These are phyloP conservation scores for Podospora bellae-mahoneyi DNA, from an alignment of 495 filamentous ascomycete species.

Conservation along the genomic window DNA sequence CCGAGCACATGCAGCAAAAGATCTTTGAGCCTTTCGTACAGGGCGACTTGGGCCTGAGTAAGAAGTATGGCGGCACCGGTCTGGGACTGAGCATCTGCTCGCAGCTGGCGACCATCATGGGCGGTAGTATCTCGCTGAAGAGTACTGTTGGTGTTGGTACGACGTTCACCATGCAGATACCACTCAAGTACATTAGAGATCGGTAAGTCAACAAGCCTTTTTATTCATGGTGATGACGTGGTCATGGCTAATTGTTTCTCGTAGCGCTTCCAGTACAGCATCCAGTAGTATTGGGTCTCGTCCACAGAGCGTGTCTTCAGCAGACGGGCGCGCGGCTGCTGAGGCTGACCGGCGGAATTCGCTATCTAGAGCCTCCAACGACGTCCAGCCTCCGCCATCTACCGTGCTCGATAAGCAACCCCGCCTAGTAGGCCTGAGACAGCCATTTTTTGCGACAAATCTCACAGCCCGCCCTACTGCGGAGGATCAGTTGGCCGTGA, in stretches of 20 bases:
- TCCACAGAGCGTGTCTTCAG: slow-evolving; percentile 69
- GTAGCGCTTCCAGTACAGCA: slow-evolving; percentile 44
- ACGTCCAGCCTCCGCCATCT: slow-evolving; percentile 26
- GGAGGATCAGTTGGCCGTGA: slow-evolving; percentile 41
- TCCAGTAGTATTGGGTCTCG: slow-evolving; percentile 61
- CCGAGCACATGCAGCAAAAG: slow-evolving; percentile 65
- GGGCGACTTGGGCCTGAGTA: slow-evolving; percentile 81
- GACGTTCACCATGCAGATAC: slow-evolving; percentile 79
- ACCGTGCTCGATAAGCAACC: slow-evolving; percentile 56
- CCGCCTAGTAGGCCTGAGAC: slow-evolving; percentile 75
- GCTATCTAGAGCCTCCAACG: slow-evolving; percentile 30
- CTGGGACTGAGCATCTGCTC: slow-evolving; percentile 84
- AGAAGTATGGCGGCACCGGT: slow-evolving; percentile 90
- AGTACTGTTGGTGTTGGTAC: slow-evolving; percentile 74
- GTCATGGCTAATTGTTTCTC: slow-evolving; percentile 32
- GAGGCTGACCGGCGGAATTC: slow-evolving; percentile 44
- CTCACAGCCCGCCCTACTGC: slow-evolving; percentile 37
- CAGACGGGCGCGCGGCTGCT: slow-evolving; percentile 47
- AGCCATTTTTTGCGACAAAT: slow-evolving; percentile 75
- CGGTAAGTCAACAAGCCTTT: slow-evolving; percentile 42
- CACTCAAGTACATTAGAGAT: slow-evolving; percentile 71
- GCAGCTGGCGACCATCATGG: slow-evolving; percentile 80
- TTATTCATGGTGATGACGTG: not conserved
- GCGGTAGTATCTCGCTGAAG: slow-evolving; percentile 66
- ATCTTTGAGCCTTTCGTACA: slow-evolving; percentile 96